A percentile compares a stretch with the other conserved stretches of the same genome.
Evolutionary conservation across 352 stramenopile genomes (phyloP).

Genomic region (Phytophthora sansomeana): DNA sequence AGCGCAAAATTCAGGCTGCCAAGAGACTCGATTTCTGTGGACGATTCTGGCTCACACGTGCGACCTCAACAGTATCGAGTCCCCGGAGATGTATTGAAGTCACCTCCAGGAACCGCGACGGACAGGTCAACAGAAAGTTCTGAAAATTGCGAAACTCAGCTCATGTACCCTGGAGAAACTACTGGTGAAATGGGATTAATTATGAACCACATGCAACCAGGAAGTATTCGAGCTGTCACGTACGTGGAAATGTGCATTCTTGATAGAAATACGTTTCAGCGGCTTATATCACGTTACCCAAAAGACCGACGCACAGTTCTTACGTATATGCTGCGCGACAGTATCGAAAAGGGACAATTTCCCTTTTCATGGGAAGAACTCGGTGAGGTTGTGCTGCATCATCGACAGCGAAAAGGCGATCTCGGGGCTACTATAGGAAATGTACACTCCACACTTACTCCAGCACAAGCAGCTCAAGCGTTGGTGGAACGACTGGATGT

Average conservation of each 20-base stretch:
- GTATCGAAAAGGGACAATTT: conserved; percentile 8
- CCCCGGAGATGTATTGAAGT: background rate
- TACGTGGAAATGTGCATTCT: conserved; percentile 12
- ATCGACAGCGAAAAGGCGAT: background rate
- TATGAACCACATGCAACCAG: conserved; percentile 6
- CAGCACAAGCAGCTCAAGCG: conserved; percentile 2
- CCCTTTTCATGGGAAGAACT: conserved; percentile 8
- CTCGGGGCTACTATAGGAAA: background rate
- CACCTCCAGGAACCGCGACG: background rate
- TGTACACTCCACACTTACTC: background rate
- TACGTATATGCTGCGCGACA: background rate
- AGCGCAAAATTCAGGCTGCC: background rate
- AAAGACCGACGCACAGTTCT: background rate
- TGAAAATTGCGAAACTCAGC: background rate
- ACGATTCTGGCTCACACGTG: background rate
- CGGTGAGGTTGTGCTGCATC: background rate
- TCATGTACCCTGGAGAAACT: conserved; percentile 1
- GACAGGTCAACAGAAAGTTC: background rate
- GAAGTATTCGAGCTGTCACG: conserved; percentile 2
- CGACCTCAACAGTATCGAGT: background rate
- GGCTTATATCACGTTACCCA: conserved; percentile 9
- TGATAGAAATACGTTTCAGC: conserved; percentile 6
- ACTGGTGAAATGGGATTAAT: conserved; percentile 9
- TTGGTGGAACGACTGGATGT: conserved; percentile 4
- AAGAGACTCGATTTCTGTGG: background rate